Conservation (phyloP, 169 alveolate genomes). For the Cryptosporidium bovis region DNA sequence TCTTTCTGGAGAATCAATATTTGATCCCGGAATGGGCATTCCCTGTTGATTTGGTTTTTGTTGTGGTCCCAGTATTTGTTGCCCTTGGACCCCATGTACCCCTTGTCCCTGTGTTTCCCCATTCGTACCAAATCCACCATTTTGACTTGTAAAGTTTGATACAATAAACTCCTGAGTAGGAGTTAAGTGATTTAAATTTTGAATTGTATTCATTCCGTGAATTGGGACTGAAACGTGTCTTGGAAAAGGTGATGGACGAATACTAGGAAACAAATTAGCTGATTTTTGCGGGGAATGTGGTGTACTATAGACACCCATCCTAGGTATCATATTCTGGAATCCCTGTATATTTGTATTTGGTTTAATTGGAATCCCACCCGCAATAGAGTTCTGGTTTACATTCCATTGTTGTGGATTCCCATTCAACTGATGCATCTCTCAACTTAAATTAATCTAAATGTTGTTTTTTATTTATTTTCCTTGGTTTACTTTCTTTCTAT, state of each 20-base stretch:
- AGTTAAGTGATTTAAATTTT: slow-evolving; percentile 3
- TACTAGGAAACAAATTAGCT: background rate
- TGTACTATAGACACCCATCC: slow-evolving; percentile 40
- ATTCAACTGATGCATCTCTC: slow-evolving; percentile 22
- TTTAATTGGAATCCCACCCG: slow-evolving; percentile 40
- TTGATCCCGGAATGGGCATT: background rate
- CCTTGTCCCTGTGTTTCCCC: too few relatives aligned
- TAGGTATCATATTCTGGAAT: slow-evolving; percentile 37
- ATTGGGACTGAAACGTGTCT: slow-evolving; percentile 41
- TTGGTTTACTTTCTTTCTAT: background rate
- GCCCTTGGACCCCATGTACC: slow-evolving; percentile 7
- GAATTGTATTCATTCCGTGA: background rate
- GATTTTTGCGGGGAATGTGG: slow-evolving; percentile 69
- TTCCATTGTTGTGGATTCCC: slow-evolving; percentile 39
- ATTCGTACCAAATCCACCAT: too few relatives aligned
- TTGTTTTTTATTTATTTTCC: background rate
- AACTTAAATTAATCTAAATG: background rate
- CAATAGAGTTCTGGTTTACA: slow-evolving; percentile 16
- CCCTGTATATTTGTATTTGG: slow-evolving; percentile 8
- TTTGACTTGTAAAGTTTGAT: slow-evolving; percentile 30
- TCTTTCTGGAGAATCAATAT: slow-evolving; percentile 55
- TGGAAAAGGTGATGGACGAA: slow-evolving; percentile 34
- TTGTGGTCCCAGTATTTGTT: background rate
- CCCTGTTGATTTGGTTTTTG: background rate
- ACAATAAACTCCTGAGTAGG: slow-evolving; percentile 53